phyloP scores from a whole-genome alignment of 768 basidiomycete genomes.

The Lepiota venenata region DNA sequence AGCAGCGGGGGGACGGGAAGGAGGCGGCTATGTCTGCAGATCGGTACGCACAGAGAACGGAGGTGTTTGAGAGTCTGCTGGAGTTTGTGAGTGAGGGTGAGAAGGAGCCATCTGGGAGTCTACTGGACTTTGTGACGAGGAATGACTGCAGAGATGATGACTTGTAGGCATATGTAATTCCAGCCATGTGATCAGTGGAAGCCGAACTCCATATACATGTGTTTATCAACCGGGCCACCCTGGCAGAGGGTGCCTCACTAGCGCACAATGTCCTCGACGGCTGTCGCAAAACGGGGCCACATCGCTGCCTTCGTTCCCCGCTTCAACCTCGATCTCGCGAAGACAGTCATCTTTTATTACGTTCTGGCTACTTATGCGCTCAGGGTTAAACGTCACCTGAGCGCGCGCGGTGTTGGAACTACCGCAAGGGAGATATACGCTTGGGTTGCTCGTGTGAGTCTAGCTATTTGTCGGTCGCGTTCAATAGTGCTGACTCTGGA shows the following conservation, averaged over 20 bases:
- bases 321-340: conserved; percentile 42
- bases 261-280: neutral
- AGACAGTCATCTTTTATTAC: conserved; percentile 58
- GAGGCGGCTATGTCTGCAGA: conserved; percentile 33
- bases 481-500: neutral
- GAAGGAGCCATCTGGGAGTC: conserved; percentile 63
- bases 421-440: conserved; percentile 50
- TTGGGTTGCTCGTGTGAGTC: conserved; percentile 48
- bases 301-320: neutral
- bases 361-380: conserved; percentile 47
- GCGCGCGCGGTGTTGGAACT: conserved; percentile 54
- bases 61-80: conserved; percentile 67
- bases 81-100: conserved; percentile 57
- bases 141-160: conserved; percentile 18
- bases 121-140: conserved; percentile 60
- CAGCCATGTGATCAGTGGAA: conserved; percentile 1
- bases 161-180: too few species aligned
- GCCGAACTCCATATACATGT: neutral
- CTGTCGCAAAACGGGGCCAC: neutral
- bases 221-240: too few species aligned
- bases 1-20: conserved; percentile 13
- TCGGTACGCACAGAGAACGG: conserved; percentile 60
- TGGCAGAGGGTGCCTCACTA: too few species aligned
- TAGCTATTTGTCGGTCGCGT: neutral
- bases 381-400: conserved; percentile 57